Evolutionary conservation across 768 basidiomycete genomes (phyloP).

Genomic region (Pulveroboletus sp.): DNA sequence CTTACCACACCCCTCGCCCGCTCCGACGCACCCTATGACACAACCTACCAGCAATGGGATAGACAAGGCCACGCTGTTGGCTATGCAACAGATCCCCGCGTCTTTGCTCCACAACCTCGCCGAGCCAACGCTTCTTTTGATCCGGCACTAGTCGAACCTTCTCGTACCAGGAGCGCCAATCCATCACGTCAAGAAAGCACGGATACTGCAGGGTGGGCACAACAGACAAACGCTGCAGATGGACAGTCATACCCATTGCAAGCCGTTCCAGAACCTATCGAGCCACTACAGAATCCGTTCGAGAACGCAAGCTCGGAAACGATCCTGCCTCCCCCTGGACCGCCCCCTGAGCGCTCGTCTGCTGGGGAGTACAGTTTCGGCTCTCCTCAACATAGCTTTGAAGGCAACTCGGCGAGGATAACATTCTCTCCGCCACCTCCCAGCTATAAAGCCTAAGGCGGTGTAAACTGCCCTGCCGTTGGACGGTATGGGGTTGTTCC

Average conservation of each 20-base stretch:
- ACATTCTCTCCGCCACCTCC: constrained; percentile 20
- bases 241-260: constrained; percentile 25
- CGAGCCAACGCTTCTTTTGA: constrained; percentile 18
- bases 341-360: constrained; percentile 7
- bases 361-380: constrained; percentile 24
- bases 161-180: constrained; percentile 12
- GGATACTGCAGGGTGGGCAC: constrained; percentile 31
- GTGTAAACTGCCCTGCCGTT: background rate
- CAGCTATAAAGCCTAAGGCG: constrained; percentile 12
- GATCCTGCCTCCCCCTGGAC: constrained; percentile 9
- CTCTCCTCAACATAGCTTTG: constrained; percentile 24
- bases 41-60: constrained; percentile 51
- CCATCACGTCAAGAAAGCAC: constrained; percentile 26
- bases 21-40: constrained; percentile 32
- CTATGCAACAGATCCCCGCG: constrained; percentile 40
- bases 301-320: constrained; percentile 22
- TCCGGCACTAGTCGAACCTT: constrained; percentile 6
- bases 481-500: background rate
- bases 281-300: constrained; percentile 24
- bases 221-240: constrained; percentile 24
- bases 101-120: constrained; percentile 53
- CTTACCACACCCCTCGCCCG: constrained; percentile 28
- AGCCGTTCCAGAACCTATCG: constrained; percentile 13
- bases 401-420: constrained; percentile 5
- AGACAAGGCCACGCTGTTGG: constrained; percentile 48